phyloP scores from a whole-genome alignment of 306 rosid genomes.

The Glycine soja region DNA sequence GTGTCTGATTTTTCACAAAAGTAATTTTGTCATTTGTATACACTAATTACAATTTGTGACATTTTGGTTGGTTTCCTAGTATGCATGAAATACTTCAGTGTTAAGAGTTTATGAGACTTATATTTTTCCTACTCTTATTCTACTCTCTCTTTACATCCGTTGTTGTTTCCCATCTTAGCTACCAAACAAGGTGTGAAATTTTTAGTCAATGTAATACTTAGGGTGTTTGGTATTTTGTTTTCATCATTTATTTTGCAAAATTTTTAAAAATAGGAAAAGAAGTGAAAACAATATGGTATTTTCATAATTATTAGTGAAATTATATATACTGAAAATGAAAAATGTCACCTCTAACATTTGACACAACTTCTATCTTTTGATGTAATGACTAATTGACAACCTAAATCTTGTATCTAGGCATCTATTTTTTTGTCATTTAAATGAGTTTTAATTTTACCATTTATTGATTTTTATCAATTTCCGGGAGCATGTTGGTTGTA shows the following conservation, averaged over 20 bases:
- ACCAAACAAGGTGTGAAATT: not conserved
- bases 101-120: not conserved
- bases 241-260: not conserved
- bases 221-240: slow-evolving; percentile 8
- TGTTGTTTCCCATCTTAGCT: not conserved
- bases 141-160: not conserved
- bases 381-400: not conserved
- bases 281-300: not conserved
- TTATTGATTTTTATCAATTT: not conserved
- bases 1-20: not conserved
- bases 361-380: not conserved
- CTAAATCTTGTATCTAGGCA: not conserved
- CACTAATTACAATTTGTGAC: not conserved
- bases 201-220: not conserved
- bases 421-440: not conserved
- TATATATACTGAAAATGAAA: not conserved
- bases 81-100: not conserved
- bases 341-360: not conserved
- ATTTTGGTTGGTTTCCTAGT: not conserved
- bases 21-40: slow-evolving; percentile 1
- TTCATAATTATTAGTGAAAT: not conserved
- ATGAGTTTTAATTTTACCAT: not conserved
- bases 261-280: not conserved
- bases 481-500: not conserved
- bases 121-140: not conserved